phyloP scores from a whole-genome alignment of 176 grass and related monocot species.

The Musa troglodytarum region DNA sequence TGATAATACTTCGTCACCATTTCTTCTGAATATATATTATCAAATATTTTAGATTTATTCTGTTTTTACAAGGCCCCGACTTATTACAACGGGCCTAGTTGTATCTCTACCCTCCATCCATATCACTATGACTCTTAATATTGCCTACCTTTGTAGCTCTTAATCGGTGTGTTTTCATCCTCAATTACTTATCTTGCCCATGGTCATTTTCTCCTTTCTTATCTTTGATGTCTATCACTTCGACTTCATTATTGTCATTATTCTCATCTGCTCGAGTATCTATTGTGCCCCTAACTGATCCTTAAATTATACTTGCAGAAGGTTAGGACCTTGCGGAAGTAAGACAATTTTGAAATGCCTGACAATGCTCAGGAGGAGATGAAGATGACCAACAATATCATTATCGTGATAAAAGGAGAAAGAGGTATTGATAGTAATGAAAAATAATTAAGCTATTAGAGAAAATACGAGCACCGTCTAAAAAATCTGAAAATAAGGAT shows the following conservation, averaged over 20 bases:
- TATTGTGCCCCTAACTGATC: constrained; percentile 73
- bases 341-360: too few species aligned
- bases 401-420: too few species aligned
- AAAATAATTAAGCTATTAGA: too few species aligned
- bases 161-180: constrained; percentile 67
- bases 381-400: too few species aligned
- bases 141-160: constrained; percentile 61
- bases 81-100: constrained; percentile 58
- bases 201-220: constrained; percentile 59
- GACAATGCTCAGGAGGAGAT: too few species aligned
- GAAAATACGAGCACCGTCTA: too few species aligned
- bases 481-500: too few species aligned
- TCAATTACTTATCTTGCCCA: constrained; percentile 69
- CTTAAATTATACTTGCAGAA: constrained; percentile 61
- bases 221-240: constrained; percentile 56
- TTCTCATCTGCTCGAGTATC: constrained; percentile 71
- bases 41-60: constrained; percentile 26
- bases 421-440: too few species aligned
- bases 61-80: constrained; percentile 53
- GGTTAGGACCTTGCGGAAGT: too few species aligned
- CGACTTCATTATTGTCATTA: constrained; percentile 50
- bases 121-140: constrained; percentile 78
- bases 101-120: constrained; percentile 43
- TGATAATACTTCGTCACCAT: background rate
- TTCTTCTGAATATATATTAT: background rate